Base-by-base conservation (phyloP, 257 asterid species). In the Ballota nigra region DNA sequence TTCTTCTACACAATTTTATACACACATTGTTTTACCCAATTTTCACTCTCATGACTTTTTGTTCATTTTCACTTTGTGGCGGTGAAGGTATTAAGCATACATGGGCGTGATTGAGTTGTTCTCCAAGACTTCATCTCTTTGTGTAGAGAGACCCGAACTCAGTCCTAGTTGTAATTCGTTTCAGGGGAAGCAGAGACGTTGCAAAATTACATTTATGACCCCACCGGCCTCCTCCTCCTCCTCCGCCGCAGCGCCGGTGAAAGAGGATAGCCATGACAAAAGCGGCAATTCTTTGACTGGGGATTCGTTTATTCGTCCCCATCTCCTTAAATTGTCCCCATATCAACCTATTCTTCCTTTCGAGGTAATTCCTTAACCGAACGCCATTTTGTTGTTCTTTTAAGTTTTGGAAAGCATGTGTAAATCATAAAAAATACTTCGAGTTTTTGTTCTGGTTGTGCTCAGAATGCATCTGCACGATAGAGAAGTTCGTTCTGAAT, bases 331-430 rank as follows among this genome's bases (percentile, higher is more conserved):
- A 68, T 79, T 94, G 82, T 84, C 91, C 18, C 91, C 98, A 4
- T 91, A 91, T 69, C 98, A 94, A 73, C 90, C 98, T 73, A 94
- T 91, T 80, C 86, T 94, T 57, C 98, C 99, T 59, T 94, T 94
- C 70, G 99, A 94, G 96, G 99, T 89, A 66, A 71, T 65, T 72
- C 51, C 31, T 61, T 22, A 19, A 49, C 60, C 31, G 13, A 41
- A 47, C 26, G 5, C 15, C 29, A 4, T 51, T 64, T 12, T 31
- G 16, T 13, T 26, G 22, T 53, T 47, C 5, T 23, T 33, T 26
- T 62, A 13, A 13, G 34, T 31, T 67, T 56, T 16, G 41, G 51
- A 26, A 24, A 52, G 16, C 62, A 8, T 64, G 33, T 4, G 12
- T 34, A 49, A 31, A 69, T 24, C 33, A 8, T 49, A 29, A 10